Evolutionary conservation across 179 eudicot genomes (phyloP).

Genomic region (Beta macrorhiza): DNA sequence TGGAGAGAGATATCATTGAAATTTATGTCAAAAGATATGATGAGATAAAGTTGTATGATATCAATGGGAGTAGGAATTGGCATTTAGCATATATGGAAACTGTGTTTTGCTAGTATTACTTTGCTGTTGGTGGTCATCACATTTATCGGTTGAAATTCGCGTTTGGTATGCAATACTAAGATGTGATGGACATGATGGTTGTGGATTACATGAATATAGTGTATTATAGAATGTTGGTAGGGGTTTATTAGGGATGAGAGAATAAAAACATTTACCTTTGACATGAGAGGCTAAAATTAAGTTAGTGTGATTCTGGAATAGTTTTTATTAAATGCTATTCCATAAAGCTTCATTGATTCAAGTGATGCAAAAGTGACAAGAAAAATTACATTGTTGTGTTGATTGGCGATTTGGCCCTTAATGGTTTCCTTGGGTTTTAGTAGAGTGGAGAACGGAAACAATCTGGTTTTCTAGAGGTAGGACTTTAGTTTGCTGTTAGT

Average conservation of each 20-base stretch:
- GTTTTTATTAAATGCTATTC: not conserved
- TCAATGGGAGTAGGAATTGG: not conserved
- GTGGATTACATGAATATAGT: not conserved
- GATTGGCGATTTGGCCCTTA: not conserved
- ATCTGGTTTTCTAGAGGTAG: not conserved
- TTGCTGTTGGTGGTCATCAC: not conserved
- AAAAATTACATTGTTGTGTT: not conserved
- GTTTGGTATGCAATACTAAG: not conserved
- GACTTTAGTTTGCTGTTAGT: not conserved
- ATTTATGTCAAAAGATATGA: no score
- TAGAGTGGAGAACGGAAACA: not conserved
- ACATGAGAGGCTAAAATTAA: no score
- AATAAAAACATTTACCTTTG: not conserved
- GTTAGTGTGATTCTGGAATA: not conserved
- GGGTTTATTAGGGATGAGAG: not conserved
- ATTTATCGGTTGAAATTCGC: not conserved
- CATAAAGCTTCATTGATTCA: not conserved
- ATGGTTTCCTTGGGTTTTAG: not conserved
- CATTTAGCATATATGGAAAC: not conserved
- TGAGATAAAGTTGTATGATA: not conserved
- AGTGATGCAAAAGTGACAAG: not conserved
- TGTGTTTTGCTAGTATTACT: not conserved
- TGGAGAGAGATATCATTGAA: not conserved
- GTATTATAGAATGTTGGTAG: not conserved
- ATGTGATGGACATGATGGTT: not conserved